Conservation (phyloP, 495 filamentous ascomycete species). For the Neurospora sp. region DNA sequence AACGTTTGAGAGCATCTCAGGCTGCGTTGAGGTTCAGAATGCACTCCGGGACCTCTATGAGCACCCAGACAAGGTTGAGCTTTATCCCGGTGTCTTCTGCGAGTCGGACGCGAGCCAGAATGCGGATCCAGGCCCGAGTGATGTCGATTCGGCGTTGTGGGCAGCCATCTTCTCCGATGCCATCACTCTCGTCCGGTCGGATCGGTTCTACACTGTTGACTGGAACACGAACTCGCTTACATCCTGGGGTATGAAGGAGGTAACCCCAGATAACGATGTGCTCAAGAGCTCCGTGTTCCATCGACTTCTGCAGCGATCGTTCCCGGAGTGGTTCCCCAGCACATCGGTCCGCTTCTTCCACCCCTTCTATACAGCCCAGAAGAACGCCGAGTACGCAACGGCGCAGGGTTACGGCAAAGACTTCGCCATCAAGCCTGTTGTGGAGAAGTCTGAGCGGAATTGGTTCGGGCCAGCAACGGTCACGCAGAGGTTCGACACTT, state of each 20-base stretch:
- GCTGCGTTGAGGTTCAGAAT: constrained; percentile 53
- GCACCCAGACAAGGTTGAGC: constrained; percentile 50
- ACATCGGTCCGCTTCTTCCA: constrained; percentile 70
- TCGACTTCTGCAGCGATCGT: constrained; percentile 58
- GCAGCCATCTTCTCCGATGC: constrained; percentile 71
- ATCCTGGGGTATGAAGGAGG: constrained; percentile 66
- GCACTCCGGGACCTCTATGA: constrained; percentile 65
- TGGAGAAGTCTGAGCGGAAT: not conserved
- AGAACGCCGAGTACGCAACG: constrained; percentile 53
- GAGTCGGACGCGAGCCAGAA: constrained; percentile 28
- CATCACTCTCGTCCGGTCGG: constrained; percentile 64
- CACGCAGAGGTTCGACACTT: not conserved
- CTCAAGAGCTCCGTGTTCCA: constrained; percentile 65
- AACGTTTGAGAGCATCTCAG: constrained; percentile 68
- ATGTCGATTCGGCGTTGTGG: constrained; percentile 61
- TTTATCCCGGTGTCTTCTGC: constrained; percentile 49
- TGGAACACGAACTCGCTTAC: constrained; percentile 63
- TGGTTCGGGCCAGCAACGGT: not conserved
- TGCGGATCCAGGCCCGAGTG: constrained; percentile 12
- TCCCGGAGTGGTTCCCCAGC: constrained; percentile 59
- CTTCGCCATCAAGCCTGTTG: constrained; percentile 38
- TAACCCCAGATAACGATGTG: constrained; percentile 55
- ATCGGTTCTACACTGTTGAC: constrained; percentile 65
- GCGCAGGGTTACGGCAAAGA: constrained; percentile 51
- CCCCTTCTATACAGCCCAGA: constrained; percentile 41